These are phyloP conservation scores for Metschnikowia borealis DNA, from an alignment of 805 yeast genomes.

Conservation along the genomic window DNA sequence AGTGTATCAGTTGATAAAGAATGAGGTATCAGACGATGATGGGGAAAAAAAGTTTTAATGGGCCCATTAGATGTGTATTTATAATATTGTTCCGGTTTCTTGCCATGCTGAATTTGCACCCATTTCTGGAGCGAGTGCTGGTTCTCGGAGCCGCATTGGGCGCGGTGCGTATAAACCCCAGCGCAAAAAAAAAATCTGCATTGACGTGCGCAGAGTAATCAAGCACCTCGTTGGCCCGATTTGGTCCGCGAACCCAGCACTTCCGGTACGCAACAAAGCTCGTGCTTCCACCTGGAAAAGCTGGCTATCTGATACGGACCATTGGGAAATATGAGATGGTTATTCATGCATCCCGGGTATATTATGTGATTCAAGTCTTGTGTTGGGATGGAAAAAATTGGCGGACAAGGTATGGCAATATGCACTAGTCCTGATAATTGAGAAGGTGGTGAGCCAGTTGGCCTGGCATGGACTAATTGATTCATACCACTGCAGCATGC, in stretches of 20 bases:
- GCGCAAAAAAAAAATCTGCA: not conserved
- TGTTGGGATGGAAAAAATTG: no score
- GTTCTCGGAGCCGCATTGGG: not conserved
- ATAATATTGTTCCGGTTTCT: not conserved
- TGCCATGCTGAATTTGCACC: conserved; percentile 4
- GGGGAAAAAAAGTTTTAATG: not conserved
- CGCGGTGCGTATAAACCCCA: not conserved
- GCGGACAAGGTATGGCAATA: no score
- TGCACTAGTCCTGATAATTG: no score
- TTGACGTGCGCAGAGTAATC: not conserved
- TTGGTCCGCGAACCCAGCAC: conserved; percentile 1
- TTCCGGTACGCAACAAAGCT: not conserved
- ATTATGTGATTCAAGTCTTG: no score
- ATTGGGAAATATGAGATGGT: not conserved
- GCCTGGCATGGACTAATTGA: no score
- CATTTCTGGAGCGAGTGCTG: conserved; percentile 2
- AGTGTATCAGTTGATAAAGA: no score
- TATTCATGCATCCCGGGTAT: not conserved
- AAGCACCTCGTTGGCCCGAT: not conserved
- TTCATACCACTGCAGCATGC: no score
- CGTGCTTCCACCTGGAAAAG: not conserved
- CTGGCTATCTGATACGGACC: not conserved
- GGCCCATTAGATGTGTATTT: not conserved
- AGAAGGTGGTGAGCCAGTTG: no score
- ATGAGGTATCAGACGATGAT: no score